Evolutionary conservation across 805 yeast genomes (phyloP), one percentile per base, ranked within the genome.

Genomic region (Pachysolen tannophilus): DNA sequence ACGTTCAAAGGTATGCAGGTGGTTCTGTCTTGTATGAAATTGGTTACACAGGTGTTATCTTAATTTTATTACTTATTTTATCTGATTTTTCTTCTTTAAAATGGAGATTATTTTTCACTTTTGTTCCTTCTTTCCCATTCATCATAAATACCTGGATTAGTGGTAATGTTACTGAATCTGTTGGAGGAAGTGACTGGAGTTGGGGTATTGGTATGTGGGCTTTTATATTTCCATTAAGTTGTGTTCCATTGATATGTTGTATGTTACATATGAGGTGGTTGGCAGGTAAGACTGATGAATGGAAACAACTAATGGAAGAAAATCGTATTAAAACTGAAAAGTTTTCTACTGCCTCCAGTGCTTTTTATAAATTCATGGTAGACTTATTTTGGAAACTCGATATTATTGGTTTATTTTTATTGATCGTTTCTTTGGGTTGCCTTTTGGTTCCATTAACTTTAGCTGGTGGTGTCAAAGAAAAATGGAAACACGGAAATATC

Each of bases 121-220:
- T 78, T 44, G 60, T 77, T 26, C 85, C 88, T 16, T 74, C 85
- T 4, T 63, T 75, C 47, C 90, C 90, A 2, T 78, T 69, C 47
- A 72, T 82, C 47, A 76, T 83, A 56, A 82, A 79, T 56, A 78
- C 90, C n/a, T 83, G 92, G 92, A 67, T 81, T 38, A 58, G 78
- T 20, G 90, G 86, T 50, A 61, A 76, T 46, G 62, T 82, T 32
- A 56, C 69, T 11, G 43, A 53, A 6, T 56, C 56, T 24, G 54
- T 65, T 37, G 58, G 58, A 23, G n/a, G n/a, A n/a, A 55, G 55
- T 9, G 45, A 65, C 23, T 78, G 85, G 79, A 65, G 75, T 9
- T 82, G 88, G 88, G 80, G 79, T 48, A 73, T 80, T 46, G 87
- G 80, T 26, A 80, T 82, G 72, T 82, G 82, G 82, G 86, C 87